Base-by-base conservation (phyloP, 768 basidiomycete species). In the Kwoniella dejecticola region DNA sequence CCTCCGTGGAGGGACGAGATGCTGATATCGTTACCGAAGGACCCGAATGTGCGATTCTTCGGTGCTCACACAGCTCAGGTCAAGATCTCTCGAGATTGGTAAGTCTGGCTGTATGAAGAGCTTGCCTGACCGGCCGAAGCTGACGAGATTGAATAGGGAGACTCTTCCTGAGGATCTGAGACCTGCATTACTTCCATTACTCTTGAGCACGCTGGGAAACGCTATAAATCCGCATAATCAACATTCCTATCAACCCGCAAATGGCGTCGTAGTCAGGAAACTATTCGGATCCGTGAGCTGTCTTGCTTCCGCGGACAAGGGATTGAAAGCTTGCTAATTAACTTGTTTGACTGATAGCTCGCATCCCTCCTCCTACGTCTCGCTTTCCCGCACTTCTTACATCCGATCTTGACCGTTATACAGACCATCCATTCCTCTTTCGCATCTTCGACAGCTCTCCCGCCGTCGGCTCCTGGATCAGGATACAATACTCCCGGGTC, bases 21-120 rank as follows among this genome's bases (percentile, higher is more conserved):
- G 17, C 50, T 31, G 41, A 41, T 26, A 7, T 27, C 27, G 57
- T 13, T 40, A 49, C 42, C 7, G 24, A 11, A 80, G 79, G 88
- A 94, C 77, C 83, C 83, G 53, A 91, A 91, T 71, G 90, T 95
- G 10, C 89, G 93, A 76, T 97, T 95, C 83, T 95, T 91, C 72
- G 91, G 92, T 2, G 92, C 93, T 4, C 93, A 96, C 70, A 96
- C 91, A 0, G 85, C 88, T 2, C 91, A 94, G 74, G 89, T 94
- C 63, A 97, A 97, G 84, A 91, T 95, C 65, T 86, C 89, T 13
- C 82, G 93, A 65, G 93, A 95, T 77, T 95, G 92, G 92, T 93
- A 41, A 33, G 81, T 61, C 30, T 12, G 31, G 5, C 54, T 24
- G 49, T 38, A 27, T 21, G 15, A 17, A 42, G 15, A 5, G 30